These are phyloP conservation scores for Vachellia collinsii DNA, from an alignment of 306 rosid species.

Conservation along the genomic window DNA sequence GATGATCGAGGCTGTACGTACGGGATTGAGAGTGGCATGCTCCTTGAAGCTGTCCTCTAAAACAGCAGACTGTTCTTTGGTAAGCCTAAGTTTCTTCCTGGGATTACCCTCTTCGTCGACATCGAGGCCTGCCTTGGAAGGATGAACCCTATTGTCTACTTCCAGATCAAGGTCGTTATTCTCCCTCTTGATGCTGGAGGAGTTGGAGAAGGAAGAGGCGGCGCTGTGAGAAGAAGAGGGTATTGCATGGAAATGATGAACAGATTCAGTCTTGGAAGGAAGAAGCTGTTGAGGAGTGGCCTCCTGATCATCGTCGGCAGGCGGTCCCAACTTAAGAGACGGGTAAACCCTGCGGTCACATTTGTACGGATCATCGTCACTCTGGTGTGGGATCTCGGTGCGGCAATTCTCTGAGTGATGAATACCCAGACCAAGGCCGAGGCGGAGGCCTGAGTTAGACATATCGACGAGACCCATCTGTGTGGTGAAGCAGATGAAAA, in stretches of 20 bases:
- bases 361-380: conserved; percentile 45
- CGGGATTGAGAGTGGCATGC: conserved; percentile 73
- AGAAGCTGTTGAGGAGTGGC: conserved; percentile 1
- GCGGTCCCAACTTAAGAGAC: conserved; percentile 59
- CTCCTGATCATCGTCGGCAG: conserved; percentile 17
- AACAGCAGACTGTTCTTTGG: conserved; percentile 72
- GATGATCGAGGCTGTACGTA: conserved; percentile 26
- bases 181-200: conserved; percentile 73
- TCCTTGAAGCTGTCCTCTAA: conserved; percentile 67
- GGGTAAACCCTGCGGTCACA: conserved; percentile 49
- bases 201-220: conserved; percentile 72
- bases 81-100: conserved; percentile 87
- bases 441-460: conserved; percentile 54
- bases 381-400: conserved; percentile 33
- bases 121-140: conserved; percentile 40
- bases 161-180: conserved; percentile 41
- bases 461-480: conserved; percentile 53
- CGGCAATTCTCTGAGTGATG: conserved; percentile 22
- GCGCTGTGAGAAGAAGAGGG: conserved; percentile 57
- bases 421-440: conserved; percentile 44
- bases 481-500: background rate
- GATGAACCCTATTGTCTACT: conserved; percentile 32
- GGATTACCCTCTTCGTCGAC: conserved; percentile 57
- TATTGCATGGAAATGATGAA: conserved; percentile 36
- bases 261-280: conserved; percentile 29